Evolutionary conservation across 1,284 basidiomycete genomes (phyloP).

Genomic region (Tilletia setariae): DNA sequence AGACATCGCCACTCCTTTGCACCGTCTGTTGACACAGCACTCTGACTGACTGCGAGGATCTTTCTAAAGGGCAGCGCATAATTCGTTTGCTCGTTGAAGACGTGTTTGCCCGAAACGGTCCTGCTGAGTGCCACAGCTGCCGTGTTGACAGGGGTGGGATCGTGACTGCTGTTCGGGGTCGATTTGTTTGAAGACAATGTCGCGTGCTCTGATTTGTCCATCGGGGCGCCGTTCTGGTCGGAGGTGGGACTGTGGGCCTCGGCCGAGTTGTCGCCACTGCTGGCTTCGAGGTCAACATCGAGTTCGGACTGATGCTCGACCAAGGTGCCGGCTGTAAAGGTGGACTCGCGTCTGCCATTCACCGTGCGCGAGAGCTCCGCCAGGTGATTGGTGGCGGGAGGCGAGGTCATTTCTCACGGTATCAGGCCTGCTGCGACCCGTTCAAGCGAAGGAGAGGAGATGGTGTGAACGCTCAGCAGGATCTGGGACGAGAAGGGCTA

Average conservation of each 20-base stretch:
- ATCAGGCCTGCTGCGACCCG: too few relatives aligned
- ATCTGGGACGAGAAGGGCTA: too few relatives aligned
- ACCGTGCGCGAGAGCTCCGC: not conserved
- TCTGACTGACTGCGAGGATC: too few relatives aligned
- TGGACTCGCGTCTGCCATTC: not conserved
- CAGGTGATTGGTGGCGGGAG: too few relatives aligned
- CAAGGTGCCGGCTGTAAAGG: not conserved
- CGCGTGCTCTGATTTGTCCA: not conserved
- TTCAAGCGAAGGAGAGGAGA: too few relatives aligned
- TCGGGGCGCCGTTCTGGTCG: not conserved
- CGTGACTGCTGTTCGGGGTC: not conserved
- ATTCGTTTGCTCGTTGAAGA: not conserved
- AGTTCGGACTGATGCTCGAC: not conserved
- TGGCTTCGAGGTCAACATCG: not conserved
- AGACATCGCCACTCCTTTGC: too few relatives aligned
- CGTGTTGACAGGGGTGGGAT: not conserved
- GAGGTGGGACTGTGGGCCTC: not conserved
- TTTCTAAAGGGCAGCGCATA: not conserved
- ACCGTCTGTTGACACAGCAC: too few relatives aligned
- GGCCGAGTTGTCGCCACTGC: not conserved
- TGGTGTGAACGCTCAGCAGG: too few relatives aligned
- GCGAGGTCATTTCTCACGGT: too few relatives aligned
- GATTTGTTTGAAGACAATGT: not conserved
- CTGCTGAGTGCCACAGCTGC: not conserved
- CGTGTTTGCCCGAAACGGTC: not conserved